Percentiles rank a stretch among this genome's conserved stretches.
phyloP scores from a whole-genome alignment of 495 filamentous ascomycete species.

The Penicillium crystallinum region DNA sequence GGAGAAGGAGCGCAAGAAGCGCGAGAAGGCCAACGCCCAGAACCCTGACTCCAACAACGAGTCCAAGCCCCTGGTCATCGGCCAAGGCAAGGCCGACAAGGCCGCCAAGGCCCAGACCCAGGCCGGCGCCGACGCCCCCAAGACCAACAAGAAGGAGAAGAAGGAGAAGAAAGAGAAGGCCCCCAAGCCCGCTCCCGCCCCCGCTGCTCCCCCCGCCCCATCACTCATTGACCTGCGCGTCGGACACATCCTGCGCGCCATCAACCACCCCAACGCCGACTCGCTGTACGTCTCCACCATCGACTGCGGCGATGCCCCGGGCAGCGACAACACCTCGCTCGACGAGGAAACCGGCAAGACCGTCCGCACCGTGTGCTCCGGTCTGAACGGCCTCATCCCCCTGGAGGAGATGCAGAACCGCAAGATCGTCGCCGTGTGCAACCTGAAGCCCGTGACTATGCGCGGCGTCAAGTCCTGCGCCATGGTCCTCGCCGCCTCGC shows the following conservation, averaged over 20 bases:
- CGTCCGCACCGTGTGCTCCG: constrained; percentile 92
- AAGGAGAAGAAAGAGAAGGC: constrained; percentile 82
- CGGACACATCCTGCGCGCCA: constrained; percentile 91
- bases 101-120: constrained; percentile 39
- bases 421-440: constrained; percentile 92
- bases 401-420: constrained; percentile 94
- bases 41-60: constrained; percentile 34
- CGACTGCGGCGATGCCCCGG: constrained; percentile 82
- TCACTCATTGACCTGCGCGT: constrained; percentile 89
- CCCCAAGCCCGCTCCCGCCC: constrained; percentile 58
- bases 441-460: constrained; percentile 98
- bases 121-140: constrained; percentile 29
- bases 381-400: constrained; percentile 86
- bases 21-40: constrained; percentile 67
- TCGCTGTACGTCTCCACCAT: constrained; percentile 96
- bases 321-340: constrained; percentile 73
- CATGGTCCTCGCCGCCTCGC: constrained; percentile 96
- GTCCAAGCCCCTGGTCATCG: constrained; percentile 35
- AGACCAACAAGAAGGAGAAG: constrained; percentile 55
- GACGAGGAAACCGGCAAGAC: constrained; percentile 79
- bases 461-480: constrained; percentile 90
- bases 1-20: constrained; percentile 85
- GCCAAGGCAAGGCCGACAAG: constrained; percentile 43
- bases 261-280: constrained; percentile 94
- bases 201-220: constrained; percentile 69